phyloP scores from a whole-genome alignment of 1,284 basidiomycete genomes.

The Melampsora allii-populina region DNA sequence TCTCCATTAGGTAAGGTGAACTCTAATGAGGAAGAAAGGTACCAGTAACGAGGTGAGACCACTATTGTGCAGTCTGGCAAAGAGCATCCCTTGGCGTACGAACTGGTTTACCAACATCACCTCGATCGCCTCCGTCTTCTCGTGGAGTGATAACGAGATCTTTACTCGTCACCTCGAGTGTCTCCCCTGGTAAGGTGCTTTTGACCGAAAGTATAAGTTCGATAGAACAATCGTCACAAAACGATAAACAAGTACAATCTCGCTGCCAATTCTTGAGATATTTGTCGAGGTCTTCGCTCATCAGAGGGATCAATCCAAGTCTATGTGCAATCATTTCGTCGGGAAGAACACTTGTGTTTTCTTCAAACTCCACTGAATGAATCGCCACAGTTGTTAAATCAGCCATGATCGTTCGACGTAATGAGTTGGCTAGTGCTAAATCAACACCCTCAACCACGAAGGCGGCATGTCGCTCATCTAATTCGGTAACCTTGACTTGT shows the following conservation, averaged over 20 bases:
- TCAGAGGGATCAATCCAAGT: slow-evolving; percentile 87
- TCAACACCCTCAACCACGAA: slow-evolving; percentile 92
- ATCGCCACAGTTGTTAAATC: slow-evolving; percentile 93
- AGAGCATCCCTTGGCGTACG: slow-evolving; percentile 52
- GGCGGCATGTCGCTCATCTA: slow-evolving; percentile 38
- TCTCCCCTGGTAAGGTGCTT: slow-evolving; percentile 63
- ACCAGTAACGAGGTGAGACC: slow-evolving; percentile 44
- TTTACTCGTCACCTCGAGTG: slow-evolving; percentile 76
- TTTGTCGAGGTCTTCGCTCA: slow-evolving; percentile 58
- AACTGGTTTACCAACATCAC: slow-evolving; percentile 61
- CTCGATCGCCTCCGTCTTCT: slow-evolving; percentile 59
- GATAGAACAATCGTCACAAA: slow-evolving; percentile 77
- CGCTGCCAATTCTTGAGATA: slow-evolving; percentile 77
- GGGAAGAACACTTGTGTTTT: slow-evolving; percentile 88
- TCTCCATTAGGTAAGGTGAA: slow-evolving; percentile 40
- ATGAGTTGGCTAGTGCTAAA: slow-evolving; percentile 84
- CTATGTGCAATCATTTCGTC: slow-evolving; percentile 98
- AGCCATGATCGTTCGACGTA: slow-evolving; percentile 88
- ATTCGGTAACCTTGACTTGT: slow-evolving; percentile 38
- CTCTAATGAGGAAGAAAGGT: slow-evolving; percentile 17
- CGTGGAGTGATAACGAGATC: slow-evolving; percentile 64
- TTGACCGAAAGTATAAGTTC: slow-evolving; percentile 67
- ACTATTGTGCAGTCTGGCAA: slow-evolving; percentile 60
- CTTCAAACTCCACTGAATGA: slow-evolving; percentile 89
- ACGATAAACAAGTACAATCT: slow-evolving; percentile 76